Conservation (phyloP, 2,329 filamentous ascomycete genomes). For the Chalara sp. region DNA sequence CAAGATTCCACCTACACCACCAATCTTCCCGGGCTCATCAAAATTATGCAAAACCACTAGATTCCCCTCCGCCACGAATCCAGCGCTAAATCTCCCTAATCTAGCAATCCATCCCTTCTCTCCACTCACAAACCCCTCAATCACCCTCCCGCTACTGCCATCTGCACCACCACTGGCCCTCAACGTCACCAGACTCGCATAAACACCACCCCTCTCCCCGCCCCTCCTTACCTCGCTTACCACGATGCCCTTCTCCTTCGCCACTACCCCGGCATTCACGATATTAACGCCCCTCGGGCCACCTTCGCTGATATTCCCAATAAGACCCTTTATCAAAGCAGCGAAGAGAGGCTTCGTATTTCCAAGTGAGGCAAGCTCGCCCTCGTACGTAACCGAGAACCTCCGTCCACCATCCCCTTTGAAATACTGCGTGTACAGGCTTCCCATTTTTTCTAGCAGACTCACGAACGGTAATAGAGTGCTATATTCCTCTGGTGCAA, state of each 20-base stretch:
- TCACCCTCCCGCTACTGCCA: constrained; percentile 29
- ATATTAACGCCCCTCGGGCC: constrained; percentile 71
- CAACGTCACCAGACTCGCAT: constrained; percentile 65
- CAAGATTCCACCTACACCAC: constrained; percentile 65
- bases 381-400: constrained; percentile 74
- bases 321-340: constrained; percentile 70
- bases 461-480: constrained; percentile 71
- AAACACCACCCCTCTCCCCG: constrained; percentile 54
- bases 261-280: constrained; percentile 71
- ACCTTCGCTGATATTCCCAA: constrained; percentile 59
- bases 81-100: constrained; percentile 66
- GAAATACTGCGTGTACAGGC: constrained; percentile 73
- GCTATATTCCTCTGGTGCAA: constrained; percentile 72
- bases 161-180: constrained; percentile 34
- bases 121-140: constrained; percentile 61
- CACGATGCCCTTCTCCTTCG: constrained; percentile 69
- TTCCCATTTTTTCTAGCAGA: constrained; percentile 73
- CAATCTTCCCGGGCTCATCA: constrained; percentile 77
- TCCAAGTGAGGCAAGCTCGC: constrained; percentile 61
- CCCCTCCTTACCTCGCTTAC: constrained; percentile 67
- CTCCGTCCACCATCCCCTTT: constrained; percentile 51
- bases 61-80: constrained; percentile 67
- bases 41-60: constrained; percentile 77
- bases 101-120: constrained; percentile 63
- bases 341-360: constrained; percentile 77